Percentiles rank a stretch among this genome's conserved stretches.
Evolutionary conservation across 106 monocot species (phyloP).

Genomic region (Xerophyta viscosa): DNA sequence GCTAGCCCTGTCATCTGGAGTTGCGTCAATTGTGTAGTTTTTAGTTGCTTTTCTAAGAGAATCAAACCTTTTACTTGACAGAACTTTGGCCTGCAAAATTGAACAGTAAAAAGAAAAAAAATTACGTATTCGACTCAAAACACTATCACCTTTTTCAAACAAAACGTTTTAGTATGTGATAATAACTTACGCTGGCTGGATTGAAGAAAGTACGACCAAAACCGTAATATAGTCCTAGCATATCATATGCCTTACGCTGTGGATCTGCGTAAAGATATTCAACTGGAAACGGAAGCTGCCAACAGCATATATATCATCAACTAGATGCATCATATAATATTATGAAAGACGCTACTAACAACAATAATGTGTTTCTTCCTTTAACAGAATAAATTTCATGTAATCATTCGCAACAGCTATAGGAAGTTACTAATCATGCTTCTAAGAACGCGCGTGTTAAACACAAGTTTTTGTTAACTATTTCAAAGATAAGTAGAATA

Average conservation of each 20-base stretch:
- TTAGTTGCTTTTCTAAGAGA: conserved; percentile 28
- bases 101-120: background rate
- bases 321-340: background rate
- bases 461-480: background rate
- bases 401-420: no score
- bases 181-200: conserved; percentile 75
- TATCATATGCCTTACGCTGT: conserved; percentile 69
- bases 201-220: conserved; percentile 81
- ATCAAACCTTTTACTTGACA: no score
- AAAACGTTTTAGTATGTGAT: no score
- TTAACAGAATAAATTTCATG: no score
- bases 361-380: background rate
- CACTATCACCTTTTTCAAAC: no score
- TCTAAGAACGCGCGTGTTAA: background rate
- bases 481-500: background rate
- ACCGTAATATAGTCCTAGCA: conserved; percentile 76
- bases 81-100: conserved; percentile 48
- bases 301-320: background rate
- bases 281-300: conserved; percentile 67
- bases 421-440: no score
- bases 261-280: conserved; percentile 83
- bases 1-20: background rate
- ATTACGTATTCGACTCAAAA: background rate
- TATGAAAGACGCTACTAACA: background rate
- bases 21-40: conserved; percentile 47